Conservation (phyloP, 768 basidiomycete genomes). For the Suillus cothurnatus region DNA sequence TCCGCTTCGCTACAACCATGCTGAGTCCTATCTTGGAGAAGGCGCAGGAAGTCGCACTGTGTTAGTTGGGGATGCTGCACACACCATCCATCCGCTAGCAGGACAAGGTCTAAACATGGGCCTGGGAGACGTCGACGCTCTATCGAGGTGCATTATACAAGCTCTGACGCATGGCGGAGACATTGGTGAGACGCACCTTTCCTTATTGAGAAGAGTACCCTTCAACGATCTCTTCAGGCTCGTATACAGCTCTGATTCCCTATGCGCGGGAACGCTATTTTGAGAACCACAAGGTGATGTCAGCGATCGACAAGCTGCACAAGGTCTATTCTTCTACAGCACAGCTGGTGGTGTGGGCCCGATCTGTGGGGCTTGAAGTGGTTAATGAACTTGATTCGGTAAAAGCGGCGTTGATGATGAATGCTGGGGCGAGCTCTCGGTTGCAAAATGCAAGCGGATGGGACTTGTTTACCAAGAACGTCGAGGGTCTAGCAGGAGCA, state of each 20-base stretch:
- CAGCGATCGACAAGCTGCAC: slow-evolving; percentile 86
- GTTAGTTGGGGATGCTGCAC: slow-evolving; percentile 94
- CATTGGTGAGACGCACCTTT: slow-evolving; percentile 57
- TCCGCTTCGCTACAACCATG: slow-evolving; percentile 85
- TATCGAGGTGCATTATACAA: slow-evolving; percentile 64
- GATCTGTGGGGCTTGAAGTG: slow-evolving; percentile 87
- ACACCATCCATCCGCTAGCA: slow-evolving; percentile 92
- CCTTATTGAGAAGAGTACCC: background rate
- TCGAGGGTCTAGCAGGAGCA: slow-evolving; percentile 45
- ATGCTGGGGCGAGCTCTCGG: slow-evolving; percentile 55
- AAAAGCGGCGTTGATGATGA: slow-evolving; percentile 83
- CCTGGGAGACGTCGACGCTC: slow-evolving; percentile 78
- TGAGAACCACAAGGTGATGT: slow-evolving; percentile 84
- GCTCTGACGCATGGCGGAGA: slow-evolving; percentile 72
- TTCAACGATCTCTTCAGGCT: slow-evolving; percentile 47
- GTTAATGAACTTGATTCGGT: slow-evolving; percentile 85
- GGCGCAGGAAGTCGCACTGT: slow-evolving; percentile 69
- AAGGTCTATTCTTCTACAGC: slow-evolving; percentile 75
- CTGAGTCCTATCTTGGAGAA: slow-evolving; percentile 83
- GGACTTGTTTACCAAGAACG: slow-evolving; percentile 40
- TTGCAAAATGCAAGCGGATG: slow-evolving; percentile 33
- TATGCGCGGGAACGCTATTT: slow-evolving; percentile 85
- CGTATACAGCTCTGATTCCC: slow-evolving; percentile 68
- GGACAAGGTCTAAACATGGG: slow-evolving; percentile 97
- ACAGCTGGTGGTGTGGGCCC: slow-evolving; percentile 79